These are phyloP conservation scores for Yarrowia bubula DNA, from an alignment of 805 yeast genomes.

Conservation along the genomic window DNA sequence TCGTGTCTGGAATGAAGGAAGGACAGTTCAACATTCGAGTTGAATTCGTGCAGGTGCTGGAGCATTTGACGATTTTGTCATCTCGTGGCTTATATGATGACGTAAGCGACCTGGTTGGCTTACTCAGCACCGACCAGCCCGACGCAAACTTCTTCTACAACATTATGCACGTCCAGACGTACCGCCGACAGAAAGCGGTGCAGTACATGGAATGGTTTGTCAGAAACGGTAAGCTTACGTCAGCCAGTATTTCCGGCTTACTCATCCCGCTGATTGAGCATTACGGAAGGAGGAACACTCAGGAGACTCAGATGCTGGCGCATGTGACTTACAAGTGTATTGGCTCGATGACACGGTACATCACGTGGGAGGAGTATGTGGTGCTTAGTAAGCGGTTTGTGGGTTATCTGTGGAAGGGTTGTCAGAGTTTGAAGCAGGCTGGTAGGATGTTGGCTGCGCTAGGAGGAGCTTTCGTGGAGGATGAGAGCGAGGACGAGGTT, in stretches of 20 bases:
- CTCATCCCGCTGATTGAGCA: constrained; percentile 82
- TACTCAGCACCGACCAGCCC: constrained; percentile 58
- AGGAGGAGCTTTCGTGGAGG: constrained; percentile 32
- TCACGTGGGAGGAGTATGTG: constrained; percentile 77
- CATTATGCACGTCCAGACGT: constrained; percentile 77
- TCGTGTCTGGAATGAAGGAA: constrained; percentile 65
- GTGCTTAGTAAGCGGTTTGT: constrained; percentile 73
- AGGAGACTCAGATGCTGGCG: constrained; percentile 41
- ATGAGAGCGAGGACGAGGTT: constrained; percentile 26
- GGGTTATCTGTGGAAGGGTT: constrained; percentile 46
- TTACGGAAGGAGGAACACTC: constrained; percentile 55
- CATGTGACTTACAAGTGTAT: constrained; percentile 57
- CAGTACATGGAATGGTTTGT: constrained; percentile 56
- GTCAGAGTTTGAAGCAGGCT: constrained; percentile 53
- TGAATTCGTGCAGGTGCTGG: constrained; percentile 68
- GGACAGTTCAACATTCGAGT: constrained; percentile 59
- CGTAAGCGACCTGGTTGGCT: constrained; percentile 61
- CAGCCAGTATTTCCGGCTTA: constrained; percentile 69
- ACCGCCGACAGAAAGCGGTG: constrained; percentile 82
- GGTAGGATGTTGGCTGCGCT: constrained; percentile 47
- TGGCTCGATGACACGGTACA: constrained; percentile 52
- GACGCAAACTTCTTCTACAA: constrained; percentile 80
- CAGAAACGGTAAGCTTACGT: constrained; percentile 44
- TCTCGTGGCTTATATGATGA: not conserved
- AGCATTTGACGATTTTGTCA: constrained; percentile 54